Evolutionary conservation across 306 rosid species (phyloP).

Genomic region (Acacia crassicarpa): DNA sequence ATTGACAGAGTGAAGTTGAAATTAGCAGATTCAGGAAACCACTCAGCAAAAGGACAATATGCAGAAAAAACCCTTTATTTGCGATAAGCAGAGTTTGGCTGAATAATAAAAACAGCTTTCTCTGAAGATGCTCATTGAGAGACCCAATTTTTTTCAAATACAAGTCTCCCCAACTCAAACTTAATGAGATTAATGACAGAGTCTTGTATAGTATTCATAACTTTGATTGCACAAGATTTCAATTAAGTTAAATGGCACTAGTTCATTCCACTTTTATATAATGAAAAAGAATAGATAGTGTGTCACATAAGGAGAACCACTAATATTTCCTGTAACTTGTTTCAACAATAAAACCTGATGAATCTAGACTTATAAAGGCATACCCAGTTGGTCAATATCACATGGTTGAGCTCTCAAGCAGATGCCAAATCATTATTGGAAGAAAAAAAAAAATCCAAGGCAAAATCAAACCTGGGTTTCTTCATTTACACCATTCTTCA

Average conservation of each 20-base stretch:
- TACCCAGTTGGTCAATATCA: conserved; percentile 8
- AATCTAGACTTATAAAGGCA: conserved; percentile 16
- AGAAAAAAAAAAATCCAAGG: background rate
- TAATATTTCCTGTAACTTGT: background rate
- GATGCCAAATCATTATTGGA: conserved; percentile 13
- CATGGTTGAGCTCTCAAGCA: conserved; percentile 18
- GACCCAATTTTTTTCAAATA: background rate
- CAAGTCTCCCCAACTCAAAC: conserved; percentile 1
- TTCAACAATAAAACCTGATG: conserved; percentile 7
- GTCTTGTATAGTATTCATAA: background rate
- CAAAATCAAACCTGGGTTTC: conserved; percentile 62
- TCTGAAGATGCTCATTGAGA: background rate
- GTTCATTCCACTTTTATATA: conserved; percentile 12
- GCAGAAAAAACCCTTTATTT: background rate
- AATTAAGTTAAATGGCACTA: conserved; percentile 6
- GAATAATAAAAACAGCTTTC: background rate
- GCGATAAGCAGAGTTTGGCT: background rate
- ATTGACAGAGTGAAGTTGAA: background rate
- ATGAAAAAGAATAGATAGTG: conserved; percentile 3
- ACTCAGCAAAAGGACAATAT: background rate
- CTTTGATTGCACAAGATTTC: background rate
- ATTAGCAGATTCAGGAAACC: background rate
- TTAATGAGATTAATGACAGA: background rate
- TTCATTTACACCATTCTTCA: conserved; percentile 70
- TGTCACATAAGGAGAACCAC: background rate